Evolutionary conservation across 1,284 basidiomycete genomes (phyloP).

Genomic region (Ganoderma meredithae): DNA sequence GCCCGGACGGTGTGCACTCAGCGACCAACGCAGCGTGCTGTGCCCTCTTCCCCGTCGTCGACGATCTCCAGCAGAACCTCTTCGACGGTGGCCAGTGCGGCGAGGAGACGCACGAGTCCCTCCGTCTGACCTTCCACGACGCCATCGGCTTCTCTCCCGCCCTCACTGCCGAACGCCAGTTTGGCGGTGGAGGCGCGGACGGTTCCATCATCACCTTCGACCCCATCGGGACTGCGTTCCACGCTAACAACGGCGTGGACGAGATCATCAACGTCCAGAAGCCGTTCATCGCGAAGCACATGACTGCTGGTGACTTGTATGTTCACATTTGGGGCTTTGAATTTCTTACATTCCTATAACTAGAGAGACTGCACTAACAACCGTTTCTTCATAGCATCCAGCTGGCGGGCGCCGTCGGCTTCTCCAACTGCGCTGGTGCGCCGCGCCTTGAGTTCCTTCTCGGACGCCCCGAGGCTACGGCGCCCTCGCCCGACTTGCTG

Average conservation of each 20-base stretch:
- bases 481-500: too few species aligned
- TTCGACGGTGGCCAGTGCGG: constrained; percentile 42
- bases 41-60: constrained; percentile 45
- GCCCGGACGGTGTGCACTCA: constrained; percentile 36
- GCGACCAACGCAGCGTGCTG: constrained; percentile 49
- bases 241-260: constrained; percentile 39
- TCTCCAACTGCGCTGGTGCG: constrained; percentile 42
- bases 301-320: constrained; percentile 37
- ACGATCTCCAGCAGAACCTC: constrained; percentile 47
- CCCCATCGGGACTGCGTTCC: constrained; percentile 34
- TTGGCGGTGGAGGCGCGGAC: constrained; percentile 21
- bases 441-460: constrained; percentile 17
- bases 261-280: neutral
- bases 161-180: constrained; percentile 15
- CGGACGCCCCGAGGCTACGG: too few species aligned
- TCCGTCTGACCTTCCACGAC: constrained; percentile 43
- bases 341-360: too few species aligned
- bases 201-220: constrained; percentile 37
- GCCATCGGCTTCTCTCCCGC: constrained; percentile 38
- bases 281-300: constrained; percentile 36
- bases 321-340: too few species aligned
- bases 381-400: constrained; percentile 32
- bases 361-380: too few species aligned
- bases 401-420: constrained; percentile 41
- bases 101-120: constrained; percentile 40